These are phyloP conservation scores for Viola odorata DNA, from an alignment of 345 rosid species.

Conservation along the genomic window DNA sequence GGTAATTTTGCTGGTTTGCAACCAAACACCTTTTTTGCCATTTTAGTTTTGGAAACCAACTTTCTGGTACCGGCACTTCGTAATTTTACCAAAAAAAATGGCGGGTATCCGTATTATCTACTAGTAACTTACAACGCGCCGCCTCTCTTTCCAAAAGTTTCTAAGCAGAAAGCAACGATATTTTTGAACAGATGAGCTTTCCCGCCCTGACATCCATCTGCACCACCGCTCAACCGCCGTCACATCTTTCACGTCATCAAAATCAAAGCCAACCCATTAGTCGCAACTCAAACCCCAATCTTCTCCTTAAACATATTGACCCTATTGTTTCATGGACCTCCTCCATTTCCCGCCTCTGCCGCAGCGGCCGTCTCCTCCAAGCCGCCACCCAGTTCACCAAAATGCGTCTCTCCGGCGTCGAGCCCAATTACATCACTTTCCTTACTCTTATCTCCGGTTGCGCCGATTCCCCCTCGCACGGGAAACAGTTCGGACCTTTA, in stretches of 20 bases:
- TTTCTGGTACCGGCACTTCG: no score
- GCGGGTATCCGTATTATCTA: background rate
- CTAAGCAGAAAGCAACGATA: background rate
- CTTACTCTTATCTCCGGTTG: conserved; percentile 51
- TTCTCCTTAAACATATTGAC: conserved; percentile 15
- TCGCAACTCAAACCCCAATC: conserved; percentile 10
- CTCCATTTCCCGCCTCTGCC: conserved; percentile 59
- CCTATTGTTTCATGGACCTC: conserved; percentile 60
- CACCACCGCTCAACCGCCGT: conserved; percentile 4
- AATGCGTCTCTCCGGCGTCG: conserved; percentile 51
- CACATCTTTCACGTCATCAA: conserved; percentile 14
- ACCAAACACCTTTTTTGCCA: no score
- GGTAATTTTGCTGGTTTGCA: no score
- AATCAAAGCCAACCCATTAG: conserved; percentile 2
- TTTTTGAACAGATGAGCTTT: conserved; percentile 24
- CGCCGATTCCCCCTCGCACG: conserved; percentile 30
- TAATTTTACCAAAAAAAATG: background rate
- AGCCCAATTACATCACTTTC: conserved; percentile 64
- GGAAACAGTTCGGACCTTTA: conserved; percentile 36
- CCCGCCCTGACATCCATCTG: conserved; percentile 32
- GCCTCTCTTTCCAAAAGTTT: no score
- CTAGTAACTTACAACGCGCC: no score
- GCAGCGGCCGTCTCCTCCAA: conserved; percentile 41
- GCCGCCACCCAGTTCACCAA: conserved; percentile 47
- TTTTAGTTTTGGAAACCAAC: no score